Base-by-base conservation (phyloP, 805 yeast genomes). In the Hanseniaspora vineae region DNA sequence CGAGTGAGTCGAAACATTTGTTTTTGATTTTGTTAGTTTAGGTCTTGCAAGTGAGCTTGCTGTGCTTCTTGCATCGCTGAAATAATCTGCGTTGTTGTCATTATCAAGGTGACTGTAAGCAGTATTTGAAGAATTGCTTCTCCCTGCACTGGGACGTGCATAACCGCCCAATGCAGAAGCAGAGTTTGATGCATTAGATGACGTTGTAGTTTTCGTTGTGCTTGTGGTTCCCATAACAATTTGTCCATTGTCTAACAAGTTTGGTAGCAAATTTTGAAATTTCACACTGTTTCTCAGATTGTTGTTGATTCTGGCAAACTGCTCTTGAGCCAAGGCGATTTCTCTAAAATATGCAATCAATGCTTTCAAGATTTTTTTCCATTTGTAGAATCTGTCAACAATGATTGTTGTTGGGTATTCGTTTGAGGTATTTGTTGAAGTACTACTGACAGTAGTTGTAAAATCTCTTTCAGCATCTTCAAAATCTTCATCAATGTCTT, bases 261-360 rank as follows among this genome's bases (percentile, higher is more conserved):
- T 67, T 1, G 64, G 78, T 60, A 55, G 46, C 44, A 64, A 61
- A 4, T 46, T 23, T 4, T 61, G 58, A 46, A 64, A 64, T 51
- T 63, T 64, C 32, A 82, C 79, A 17, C 87, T 79, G 55, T 80
- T 83, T 58, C 83, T 87, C 47, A 86, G 74, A 64, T 60, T 84
- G 78, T 59, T 80, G 84, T 55, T 90, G 68, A 55, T 80, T 75
- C 50, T 60, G 23, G 73, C 75, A 50, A 83, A 76, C 58, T 85
- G 92, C 64, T 86, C 95, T 61, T 85, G 88, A 42, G 84, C 86
- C 32, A 78, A 72, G 5, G 87, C 82, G 42, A 78, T 80, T 57
- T 86, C 94, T 55, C 76, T 75, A 53, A 88, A 71, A 58, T 88
- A 87, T 44, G 69, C 71, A 35, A 81, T 74, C 52, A 87, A 65